Evolutionary conservation across 2,329 filamentous ascomycete genomes (phyloP).

Genomic region (Monilinia laxa): DNA sequence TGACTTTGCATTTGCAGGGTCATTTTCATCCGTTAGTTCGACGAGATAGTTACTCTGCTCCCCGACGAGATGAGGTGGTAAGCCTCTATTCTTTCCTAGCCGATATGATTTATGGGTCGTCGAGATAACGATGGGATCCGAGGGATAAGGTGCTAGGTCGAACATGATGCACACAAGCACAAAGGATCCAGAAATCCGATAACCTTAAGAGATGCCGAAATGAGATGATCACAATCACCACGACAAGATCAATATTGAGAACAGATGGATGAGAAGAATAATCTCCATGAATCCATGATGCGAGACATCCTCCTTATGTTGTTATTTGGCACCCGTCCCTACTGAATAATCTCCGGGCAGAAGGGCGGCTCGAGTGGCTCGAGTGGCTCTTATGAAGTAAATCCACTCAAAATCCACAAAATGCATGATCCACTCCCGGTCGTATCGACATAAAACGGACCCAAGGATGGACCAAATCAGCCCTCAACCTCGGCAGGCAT

Average conservation of each 20-base stretch:
- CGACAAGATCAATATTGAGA: neutral
- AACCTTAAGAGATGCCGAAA: neutral
- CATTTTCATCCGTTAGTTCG: conserved; percentile 23
- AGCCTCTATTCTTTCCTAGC: conserved; percentile 19
- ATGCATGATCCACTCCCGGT: neutral
- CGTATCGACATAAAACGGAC: neutral
- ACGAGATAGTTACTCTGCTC: conserved; percentile 24
- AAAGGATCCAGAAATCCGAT: too few species aligned
- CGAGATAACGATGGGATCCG: conserved; percentile 9
- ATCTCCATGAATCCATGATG: neutral
- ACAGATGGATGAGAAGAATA: neutral
- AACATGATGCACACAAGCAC: conserved; percentile 14
- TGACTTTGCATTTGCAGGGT: conserved; percentile 25
- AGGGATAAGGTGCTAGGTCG: conserved; percentile 21
- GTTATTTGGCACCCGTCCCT: neutral
- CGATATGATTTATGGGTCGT: conserved; percentile 23
- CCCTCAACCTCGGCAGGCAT: conserved; percentile 6
- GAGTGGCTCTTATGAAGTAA: neutral
- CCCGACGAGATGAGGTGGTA: conserved; percentile 19
- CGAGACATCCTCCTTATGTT: conserved; percentile 15
- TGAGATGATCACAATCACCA: conserved; percentile 8
- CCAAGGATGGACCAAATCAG: neutral
- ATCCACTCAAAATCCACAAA: conserved; percentile 7
- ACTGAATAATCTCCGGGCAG: conserved; percentile 12
- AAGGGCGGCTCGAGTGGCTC: neutral